Conservation (phyloP, 1,139 yeast genomes). For the Debaryomyces sp. region DNA sequence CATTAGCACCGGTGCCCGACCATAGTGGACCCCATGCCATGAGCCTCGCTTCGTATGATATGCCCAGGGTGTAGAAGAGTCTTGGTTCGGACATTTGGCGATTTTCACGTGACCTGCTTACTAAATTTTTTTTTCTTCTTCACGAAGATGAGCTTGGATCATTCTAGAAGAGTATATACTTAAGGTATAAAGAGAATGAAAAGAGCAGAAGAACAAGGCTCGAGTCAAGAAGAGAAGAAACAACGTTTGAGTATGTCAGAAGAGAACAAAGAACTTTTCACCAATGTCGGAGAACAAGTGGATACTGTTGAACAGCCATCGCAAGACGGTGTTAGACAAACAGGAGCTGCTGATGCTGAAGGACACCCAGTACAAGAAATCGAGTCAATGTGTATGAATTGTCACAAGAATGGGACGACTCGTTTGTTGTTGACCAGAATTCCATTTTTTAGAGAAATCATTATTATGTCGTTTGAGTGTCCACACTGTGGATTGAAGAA, state of each 20-base stretch:
- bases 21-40: not conserved
- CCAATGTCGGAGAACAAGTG: constrained; percentile 60
- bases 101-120: constrained; percentile 5
- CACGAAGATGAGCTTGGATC: not conserved
- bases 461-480: constrained; percentile 93
- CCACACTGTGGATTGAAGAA: constrained; percentile 93
- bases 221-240: constrained; percentile 22
- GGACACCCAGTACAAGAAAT: constrained; percentile 98
- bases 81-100: not conserved
- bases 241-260: constrained; percentile 14
- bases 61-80: not conserved
- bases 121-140: constrained; percentile 1
- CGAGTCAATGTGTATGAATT: constrained; percentile 94
- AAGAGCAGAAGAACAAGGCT: constrained; percentile 20
- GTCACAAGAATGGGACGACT: constrained; percentile 84
- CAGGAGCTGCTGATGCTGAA: constrained; percentile 78
- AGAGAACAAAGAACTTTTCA: constrained; percentile 8
- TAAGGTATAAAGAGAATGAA: constrained; percentile 17
- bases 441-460: constrained; percentile 90
- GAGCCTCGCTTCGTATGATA: not conserved
- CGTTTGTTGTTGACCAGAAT: constrained; percentile 82
- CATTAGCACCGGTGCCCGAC: not conserved
- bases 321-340: constrained; percentile 25
- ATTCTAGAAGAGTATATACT: constrained; percentile 2
- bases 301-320: constrained; percentile 29